Evolutionary conservation across 176 grass and related monocot genomes (phyloP).

Genomic region (Otatea glauca): DNA sequence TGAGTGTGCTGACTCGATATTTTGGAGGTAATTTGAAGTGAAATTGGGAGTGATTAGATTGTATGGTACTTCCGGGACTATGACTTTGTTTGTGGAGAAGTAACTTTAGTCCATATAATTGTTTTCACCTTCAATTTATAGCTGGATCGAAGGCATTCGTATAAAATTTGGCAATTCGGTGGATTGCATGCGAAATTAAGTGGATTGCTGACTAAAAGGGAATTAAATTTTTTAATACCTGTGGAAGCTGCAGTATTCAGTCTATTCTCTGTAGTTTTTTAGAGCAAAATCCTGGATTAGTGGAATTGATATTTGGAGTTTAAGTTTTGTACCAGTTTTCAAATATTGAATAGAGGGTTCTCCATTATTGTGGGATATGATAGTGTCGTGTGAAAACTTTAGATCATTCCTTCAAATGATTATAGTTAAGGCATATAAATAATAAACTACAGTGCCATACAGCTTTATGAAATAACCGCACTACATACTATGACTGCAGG

Average conservation of each 20-base stretch:
- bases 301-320: constrained; percentile 11
- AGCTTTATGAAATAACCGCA: constrained; percentile 3
- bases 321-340: neutral
- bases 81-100: neutral
- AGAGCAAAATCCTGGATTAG: neutral
- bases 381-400: constrained; percentile 12
- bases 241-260: neutral
- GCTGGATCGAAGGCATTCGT: neutral
- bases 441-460: neutral
- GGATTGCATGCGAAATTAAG: neutral
- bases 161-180: neutral
- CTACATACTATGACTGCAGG: constrained; percentile 60
- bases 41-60: constrained; percentile 17
- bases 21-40: constrained; percentile 10
- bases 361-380: neutral
- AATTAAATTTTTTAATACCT: neutral
- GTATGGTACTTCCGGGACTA: constrained; percentile 6
- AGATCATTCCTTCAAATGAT: constrained; percentile 8
- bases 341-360: constrained; percentile 10
- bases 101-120: neutral
- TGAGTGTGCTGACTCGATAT: neutral
- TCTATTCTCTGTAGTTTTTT: neutral
- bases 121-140: neutral
- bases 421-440: neutral
- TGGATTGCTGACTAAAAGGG: neutral